Conservation (phyloP, 2,329 filamentous ascomycete genomes). For the Phialocephala subalpina region DNA sequence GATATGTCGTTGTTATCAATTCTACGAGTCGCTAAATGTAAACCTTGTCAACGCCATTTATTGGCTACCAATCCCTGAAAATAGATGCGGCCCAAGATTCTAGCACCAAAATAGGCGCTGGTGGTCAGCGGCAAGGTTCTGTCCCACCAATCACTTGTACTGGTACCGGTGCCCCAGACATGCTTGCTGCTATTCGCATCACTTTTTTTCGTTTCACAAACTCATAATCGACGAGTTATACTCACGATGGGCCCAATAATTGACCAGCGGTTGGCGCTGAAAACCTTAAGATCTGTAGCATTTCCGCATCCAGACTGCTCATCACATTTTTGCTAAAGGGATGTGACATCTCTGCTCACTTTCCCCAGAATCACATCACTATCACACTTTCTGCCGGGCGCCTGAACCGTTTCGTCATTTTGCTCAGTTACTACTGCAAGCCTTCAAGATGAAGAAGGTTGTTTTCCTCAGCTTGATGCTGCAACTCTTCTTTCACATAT, state of each 20-base stretch:
- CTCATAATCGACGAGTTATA: slow-evolving; percentile 21
- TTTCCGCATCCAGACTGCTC: slow-evolving; percentile 29
- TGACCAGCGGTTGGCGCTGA: slow-evolving; percentile 38
- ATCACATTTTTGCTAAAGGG: slow-evolving; percentile 28
- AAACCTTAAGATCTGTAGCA: slow-evolving; percentile 32
- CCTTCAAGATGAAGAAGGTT: slow-evolving; percentile 37
- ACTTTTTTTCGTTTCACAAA: slow-evolving; percentile 40
- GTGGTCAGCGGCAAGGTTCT: slow-evolving; percentile 16
- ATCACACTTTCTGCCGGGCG: slow-evolving; percentile 32
- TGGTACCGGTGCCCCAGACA: slow-evolving; percentile 2
- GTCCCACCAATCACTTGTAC: slow-evolving; percentile 28
- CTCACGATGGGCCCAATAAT: slow-evolving; percentile 37
- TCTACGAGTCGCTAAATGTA: slow-evolving; percentile 22
- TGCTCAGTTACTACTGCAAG: slow-evolving; percentile 28
- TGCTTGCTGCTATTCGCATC: slow-evolving; percentile 25
- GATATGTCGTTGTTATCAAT: slow-evolving; percentile 26
- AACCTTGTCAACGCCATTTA: slow-evolving; percentile 12
- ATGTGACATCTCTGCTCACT: slow-evolving; percentile 9
- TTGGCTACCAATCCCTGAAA: slow-evolving; percentile 17
- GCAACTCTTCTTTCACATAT: slow-evolving; percentile 33
- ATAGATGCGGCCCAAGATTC: slow-evolving; percentile 29
- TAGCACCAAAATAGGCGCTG: slow-evolving; percentile 30
- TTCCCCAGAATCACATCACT: slow-evolving; percentile 30
- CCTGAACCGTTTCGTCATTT: slow-evolving; percentile 22
- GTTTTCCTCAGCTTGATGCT: slow-evolving; percentile 38